phyloP scores from a whole-genome alignment of 2,329 filamentous ascomycete genomes.

The Exserohilum rostratum region DNA sequence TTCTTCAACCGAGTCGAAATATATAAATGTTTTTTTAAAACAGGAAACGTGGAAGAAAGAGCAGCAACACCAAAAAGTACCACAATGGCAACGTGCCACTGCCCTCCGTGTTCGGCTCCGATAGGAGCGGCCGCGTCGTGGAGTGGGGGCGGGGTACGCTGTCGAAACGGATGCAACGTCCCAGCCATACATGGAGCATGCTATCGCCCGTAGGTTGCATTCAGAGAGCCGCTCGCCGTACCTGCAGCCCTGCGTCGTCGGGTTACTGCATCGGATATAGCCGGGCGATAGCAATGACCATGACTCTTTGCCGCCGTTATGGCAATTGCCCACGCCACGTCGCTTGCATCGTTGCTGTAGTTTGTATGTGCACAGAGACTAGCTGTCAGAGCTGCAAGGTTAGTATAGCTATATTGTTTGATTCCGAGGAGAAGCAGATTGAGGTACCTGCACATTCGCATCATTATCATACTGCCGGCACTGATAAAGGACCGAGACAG shows the following conservation, averaged over 20 bases:
- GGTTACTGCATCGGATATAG: constrained; percentile 22
- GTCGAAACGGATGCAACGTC: background rate
- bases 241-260: constrained; percentile 15
- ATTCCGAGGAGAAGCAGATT: no score
- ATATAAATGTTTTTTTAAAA: no score
- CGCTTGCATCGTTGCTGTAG: no score
- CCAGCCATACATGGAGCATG: no score
- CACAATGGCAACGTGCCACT: background rate
- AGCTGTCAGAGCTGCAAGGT: no score
- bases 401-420: no score
- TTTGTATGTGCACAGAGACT: no score
- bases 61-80: no score
- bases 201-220: background rate
- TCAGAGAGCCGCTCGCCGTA: background rate
- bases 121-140: background rate
- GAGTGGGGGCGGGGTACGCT: constrained; percentile 13
- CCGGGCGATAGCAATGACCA: constrained; percentile 7
- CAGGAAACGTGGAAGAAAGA: no score
- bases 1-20: no score
- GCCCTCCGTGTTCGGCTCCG: background rate
- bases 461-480: background rate
- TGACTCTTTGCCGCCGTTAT: background rate
- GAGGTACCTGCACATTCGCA: background rate
- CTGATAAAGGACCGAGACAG: background rate
- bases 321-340: no score